These are phyloP conservation scores for Cunninghamia lanceolata DNA, from an alignment of 75 land plant species.

Conservation along the genomic window DNA sequence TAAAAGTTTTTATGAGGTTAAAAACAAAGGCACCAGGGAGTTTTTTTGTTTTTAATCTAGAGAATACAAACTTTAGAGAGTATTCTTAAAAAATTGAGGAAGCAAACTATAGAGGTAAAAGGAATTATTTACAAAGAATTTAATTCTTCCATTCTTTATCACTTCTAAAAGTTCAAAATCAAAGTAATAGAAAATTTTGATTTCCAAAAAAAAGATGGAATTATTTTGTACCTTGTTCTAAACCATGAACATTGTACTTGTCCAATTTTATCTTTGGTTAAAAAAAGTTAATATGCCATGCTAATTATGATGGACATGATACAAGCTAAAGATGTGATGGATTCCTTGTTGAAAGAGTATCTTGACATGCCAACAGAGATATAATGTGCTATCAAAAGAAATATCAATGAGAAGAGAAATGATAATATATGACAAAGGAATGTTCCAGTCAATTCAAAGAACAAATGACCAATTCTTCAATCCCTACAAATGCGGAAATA, in stretches of 20 bases:
- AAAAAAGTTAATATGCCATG: no score
- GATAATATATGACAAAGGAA: conserved; percentile 9
- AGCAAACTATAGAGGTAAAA: no score
- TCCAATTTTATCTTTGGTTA: background rate
- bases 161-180: no score
- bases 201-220: background rate
- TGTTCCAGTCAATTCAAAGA: conserved; percentile 15
- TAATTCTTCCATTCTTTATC: no score
- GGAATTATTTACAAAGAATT: no score
- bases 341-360: conserved; percentile 81
- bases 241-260: background rate
- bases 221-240: background rate
- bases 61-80: no score
- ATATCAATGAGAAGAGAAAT: background rate
- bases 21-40: no score
- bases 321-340: conserved; percentile 96
- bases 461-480: conserved; percentile 2
- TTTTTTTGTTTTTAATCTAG: no score
- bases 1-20: no score
- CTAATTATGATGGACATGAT: background rate
- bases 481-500: background rate
- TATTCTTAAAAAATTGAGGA: no score
- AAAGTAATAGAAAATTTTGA: conserved; percentile 50
- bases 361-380: conserved; percentile 19
- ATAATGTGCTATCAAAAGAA: conserved; percentile 19